Percentiles rank a stretch among this genome's conserved stretches.
Conservation (phyloP, 192 early-diverging fungal genomes). For the Gamsiella multidivaricata region DNA sequence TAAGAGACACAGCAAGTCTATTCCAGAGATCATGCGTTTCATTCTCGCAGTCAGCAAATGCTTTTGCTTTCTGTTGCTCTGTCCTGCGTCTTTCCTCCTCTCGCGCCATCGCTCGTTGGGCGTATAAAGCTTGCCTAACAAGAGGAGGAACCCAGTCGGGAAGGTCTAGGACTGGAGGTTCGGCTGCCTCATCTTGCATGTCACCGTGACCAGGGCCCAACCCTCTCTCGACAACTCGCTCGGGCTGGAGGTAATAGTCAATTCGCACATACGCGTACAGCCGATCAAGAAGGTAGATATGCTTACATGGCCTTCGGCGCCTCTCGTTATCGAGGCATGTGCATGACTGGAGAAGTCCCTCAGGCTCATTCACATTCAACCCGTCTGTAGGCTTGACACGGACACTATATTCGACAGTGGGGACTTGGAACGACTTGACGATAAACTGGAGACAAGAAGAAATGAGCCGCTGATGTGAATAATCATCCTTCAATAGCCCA, state of each 20-base stretch:
- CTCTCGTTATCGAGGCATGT: slow-evolving; percentile 7
- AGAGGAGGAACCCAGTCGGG: slow-evolving; percentile 1
- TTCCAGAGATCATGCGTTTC: neutral
- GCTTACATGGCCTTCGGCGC: slow-evolving; percentile 10
- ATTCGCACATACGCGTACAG: no score
- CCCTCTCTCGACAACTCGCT: no score
- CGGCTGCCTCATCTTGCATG: no score
- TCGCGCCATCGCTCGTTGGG: neutral
- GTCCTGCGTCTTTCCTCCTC: neutral
- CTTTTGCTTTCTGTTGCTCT: neutral
- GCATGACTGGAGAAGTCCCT: slow-evolving; percentile 5
- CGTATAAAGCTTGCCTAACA: neutral
- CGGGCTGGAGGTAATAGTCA: no score
- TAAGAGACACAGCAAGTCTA: neutral
- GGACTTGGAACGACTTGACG: neutral
- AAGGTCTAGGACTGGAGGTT: no score
- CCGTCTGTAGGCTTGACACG: slow-evolving; percentile 6
- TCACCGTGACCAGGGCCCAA: no score
- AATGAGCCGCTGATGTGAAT: neutral
- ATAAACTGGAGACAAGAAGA: neutral
- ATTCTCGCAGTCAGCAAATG: slow-evolving; percentile 6
- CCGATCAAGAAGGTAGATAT: slow-evolving; percentile 9
- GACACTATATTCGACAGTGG: slow-evolving; percentile 6
- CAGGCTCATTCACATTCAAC: slow-evolving; percentile 1
- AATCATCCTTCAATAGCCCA: no score